Base-by-base conservation (phyloP, 2,329 filamentous ascomycete species). In the Alternaria sp. region DNA sequence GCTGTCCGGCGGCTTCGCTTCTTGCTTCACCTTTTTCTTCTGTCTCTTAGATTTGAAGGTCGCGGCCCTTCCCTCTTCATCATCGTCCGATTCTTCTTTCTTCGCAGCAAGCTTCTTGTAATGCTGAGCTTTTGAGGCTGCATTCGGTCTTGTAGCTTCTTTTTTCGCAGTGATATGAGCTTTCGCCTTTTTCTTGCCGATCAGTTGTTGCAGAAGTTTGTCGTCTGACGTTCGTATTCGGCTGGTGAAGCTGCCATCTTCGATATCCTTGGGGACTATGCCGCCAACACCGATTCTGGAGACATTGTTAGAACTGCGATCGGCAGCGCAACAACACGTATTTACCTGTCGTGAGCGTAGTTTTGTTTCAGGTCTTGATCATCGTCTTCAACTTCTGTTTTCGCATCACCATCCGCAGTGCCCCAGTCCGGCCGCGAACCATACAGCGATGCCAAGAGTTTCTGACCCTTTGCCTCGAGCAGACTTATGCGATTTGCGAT, bases 371-470 rank as follows among this genome's bases (percentile, higher is more conserved):
- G 81, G 64, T 89, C 87, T 51, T 87, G 85, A 45, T 81, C 77
- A 60, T 84, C 81, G 18, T 83, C 71, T 64, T 86, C 81, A 60
- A 83, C 78, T 37, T 82, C 76, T 20, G 82, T 76, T 67, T 82
- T 83, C 57, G 74, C 69, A 63, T 44, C 51, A 46, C 78, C 73
- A 56, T 75, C 68, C 53, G 75, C 67, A 51, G 61, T 45, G 46
- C 82, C 80, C 21, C 80, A 75, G n/a, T 75, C 60, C 43, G 62
- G 75, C 60, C 79, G 80, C n/a, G 84, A 76, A 12, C 85, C 85
- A 28, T 89, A 82, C 85, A 86, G 86, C 67, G 87, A 88, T 55
- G 85, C 82, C 63, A 89, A 79, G 18, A 87, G 78, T 33, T 83
- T 83, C 67, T 87, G 85, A 55, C 82, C 84, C 58, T 84, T 84